Base-by-base conservation (phyloP, 2,329 filamentous ascomycete species). In the Fusarium sp. region DNA sequence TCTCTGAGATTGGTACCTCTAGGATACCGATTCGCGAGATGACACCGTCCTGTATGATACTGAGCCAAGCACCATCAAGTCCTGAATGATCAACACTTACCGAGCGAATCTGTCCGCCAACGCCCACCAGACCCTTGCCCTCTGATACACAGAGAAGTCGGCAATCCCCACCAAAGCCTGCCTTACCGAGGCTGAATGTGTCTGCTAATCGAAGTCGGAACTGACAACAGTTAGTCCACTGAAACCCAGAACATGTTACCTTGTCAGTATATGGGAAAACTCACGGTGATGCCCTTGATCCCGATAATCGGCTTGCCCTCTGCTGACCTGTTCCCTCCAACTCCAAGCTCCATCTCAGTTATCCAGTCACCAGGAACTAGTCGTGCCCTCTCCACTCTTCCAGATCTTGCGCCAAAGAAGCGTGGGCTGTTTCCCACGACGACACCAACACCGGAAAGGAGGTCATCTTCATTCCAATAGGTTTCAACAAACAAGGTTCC, bases 361-460 rank as follows among this genome's bases (percentile, higher is more conserved):
- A 40, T 40, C 37, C 37, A 40, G 37, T 40, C 37, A 5, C 37
- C 37, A 40, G 37, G 37, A 9, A 40, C n/a, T 5, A 40, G 18
- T n/a, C 9, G 37, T 40, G 18, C 10, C 18, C 18, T 40, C 10
- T 40, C 9, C 37, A n/a, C 37, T 2, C n/a, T 40, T 10, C 18
- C 9, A 40, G 37, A n/a, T 40, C 37, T 10, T 40, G 37, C n/a
- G 18, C 37, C 37, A 40, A 40, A 40, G 9, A 40, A 5, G 5
- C 65, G 57, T 24, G 31, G 64, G 8, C 34, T 58, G 6, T 14
- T 11, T 3, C 61, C 50, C 9, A 62, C 10, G 18, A 54, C 22
- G 24, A 67, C 18, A 9, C 65, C 61, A 22, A 66, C 35, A 6
- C 69, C 69, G 4, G 5, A 38, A 14, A 71, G 24, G 34, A 31